Evolutionary conservation across 352 stramenopile genomes (phyloP), one percentile per base, ranked within the genome.

Genomic region (Globisporangium perplexum): DNA sequence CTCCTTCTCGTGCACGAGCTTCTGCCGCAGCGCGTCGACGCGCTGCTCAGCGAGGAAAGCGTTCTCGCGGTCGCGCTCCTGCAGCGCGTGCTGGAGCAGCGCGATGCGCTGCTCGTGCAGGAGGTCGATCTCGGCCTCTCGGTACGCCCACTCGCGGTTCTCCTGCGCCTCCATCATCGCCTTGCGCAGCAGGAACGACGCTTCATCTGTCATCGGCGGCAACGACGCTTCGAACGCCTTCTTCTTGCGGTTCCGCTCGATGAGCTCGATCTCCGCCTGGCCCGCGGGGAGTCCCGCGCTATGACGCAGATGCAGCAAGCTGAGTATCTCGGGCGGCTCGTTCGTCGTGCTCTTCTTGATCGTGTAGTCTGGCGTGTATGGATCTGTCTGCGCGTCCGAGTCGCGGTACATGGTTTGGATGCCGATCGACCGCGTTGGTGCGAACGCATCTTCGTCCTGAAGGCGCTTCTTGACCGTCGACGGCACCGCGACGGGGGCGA

Each of bases 171-270:
- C 90, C 65, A 98, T 90, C 68, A 98, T 91, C 23, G 53, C 60
- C 56, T 98, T 98, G 14, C 93, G 83, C 24, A 98, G 54, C 23
- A 80, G 31, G 47, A 98, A 95, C 38, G 72, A 95, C 7, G 89
- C 93, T 54, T 98, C 93, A 63, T 98, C 93, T 15, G 93, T 98
- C 76, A 97, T 97, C 4, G 93, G 93, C 18, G 92, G 93, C 38
- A 98, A 59, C 24, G 84, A 86, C 15, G 73, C 76, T 46, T 97
- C 83, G 22, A 98, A 90, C 6, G 69, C 68, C 20, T 74, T 69
- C 52, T 97, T 97, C 52, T 84, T 77, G 28, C 90, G 78, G 30
- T 90, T 87, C 12, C 90, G 78, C 53, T 96, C 88, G 35, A 98
- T 96, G 57, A 97, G 69, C 53, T 94, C 85, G 28, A 98, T 74